These are phyloP conservation scores for Escallonia rubra DNA, from an alignment of 129 eudicot species.

Conservation along the genomic window DNA sequence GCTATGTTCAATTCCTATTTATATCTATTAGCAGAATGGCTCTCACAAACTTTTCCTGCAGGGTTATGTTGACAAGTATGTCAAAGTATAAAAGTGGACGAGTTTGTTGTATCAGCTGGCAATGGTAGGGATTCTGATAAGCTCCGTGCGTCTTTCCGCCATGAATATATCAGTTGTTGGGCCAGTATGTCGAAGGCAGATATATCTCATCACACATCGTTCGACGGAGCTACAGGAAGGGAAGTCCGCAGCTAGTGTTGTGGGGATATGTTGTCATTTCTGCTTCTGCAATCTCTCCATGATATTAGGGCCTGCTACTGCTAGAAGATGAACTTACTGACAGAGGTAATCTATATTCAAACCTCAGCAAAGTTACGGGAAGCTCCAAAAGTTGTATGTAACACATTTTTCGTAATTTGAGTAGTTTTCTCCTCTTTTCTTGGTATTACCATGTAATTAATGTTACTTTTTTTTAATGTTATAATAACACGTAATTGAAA, in stretches of 20 bases:
- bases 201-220: not conserved
- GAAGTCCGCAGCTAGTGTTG: not conserved
- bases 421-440: slow-evolving; percentile 14
- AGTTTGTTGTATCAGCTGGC: slow-evolving; percentile 4
- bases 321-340: slow-evolving; percentile 18
- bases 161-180: not conserved
- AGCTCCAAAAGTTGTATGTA: slow-evolving; percentile 32
- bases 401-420: slow-evolving; percentile 8
- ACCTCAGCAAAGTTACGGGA: slow-evolving; percentile 19
- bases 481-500: too few relatives aligned
- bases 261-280: not conserved
- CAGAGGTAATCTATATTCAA: slow-evolving; percentile 13
- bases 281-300: not conserved
- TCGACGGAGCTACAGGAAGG: slow-evolving; percentile 8
- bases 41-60: slow-evolving; percentile 28
- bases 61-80: slow-evolving; percentile 98
- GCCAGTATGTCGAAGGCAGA: not conserved
- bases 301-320: slow-evolving; percentile 4
- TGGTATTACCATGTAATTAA: not conserved
- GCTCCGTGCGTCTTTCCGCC: not conserved
- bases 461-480: not conserved
- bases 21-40: not conserved
- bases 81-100: slow-evolving; percentile 38
- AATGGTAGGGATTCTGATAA: slow-evolving; percentile 1
- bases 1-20: not conserved